Evolutionary conservation across 352 stramenopile species (phyloP).

Genomic region (Thalassiosira hispida): DNA sequence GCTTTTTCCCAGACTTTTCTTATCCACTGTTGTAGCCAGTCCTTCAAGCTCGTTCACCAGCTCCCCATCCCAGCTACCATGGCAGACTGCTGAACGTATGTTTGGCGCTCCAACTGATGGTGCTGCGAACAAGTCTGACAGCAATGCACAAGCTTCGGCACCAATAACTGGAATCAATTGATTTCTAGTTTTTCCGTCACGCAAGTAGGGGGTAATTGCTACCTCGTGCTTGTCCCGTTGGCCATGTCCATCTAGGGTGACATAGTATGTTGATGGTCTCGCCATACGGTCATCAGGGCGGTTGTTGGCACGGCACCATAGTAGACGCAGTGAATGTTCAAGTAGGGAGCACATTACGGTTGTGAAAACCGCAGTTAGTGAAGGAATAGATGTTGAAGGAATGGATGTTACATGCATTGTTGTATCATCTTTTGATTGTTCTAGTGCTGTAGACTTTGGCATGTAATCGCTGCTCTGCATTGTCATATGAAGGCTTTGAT

Average conservation of each 20-base stretch:
- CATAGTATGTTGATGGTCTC: constrained; percentile 57
- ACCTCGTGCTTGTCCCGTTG: constrained; percentile 69
- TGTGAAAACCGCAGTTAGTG: constrained; percentile 36
- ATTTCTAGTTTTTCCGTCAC: constrained; percentile 31
- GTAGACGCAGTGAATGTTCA: constrained; percentile 61
- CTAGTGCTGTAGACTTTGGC: constrained; percentile 6
- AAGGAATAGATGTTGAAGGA: not conserved
- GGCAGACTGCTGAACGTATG: constrained; percentile 56
- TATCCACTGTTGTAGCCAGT: not conserved
- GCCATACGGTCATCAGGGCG: constrained; percentile 47
- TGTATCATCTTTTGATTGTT: not conserved
- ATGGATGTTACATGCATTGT: not conserved
- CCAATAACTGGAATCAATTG: constrained; percentile 43
- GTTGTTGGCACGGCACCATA: constrained; percentile 68
- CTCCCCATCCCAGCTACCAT: constrained; percentile 59
- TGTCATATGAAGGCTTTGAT: constrained; percentile 1
- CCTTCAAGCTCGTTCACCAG: constrained; percentile 44
- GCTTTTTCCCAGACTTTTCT: not conserved
- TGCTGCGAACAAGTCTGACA: constrained; percentile 66
- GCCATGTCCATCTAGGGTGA: constrained; percentile 73
- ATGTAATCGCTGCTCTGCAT: not conserved
- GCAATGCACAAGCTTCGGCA: constrained; percentile 37
- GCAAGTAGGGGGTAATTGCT: constrained; percentile 60
- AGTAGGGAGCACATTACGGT: constrained; percentile 52
- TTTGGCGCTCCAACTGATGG: constrained; percentile 62